Base-by-base conservation (phyloP, 2,329 filamentous ascomycete genomes). In the Penicillium sp. region DNA sequence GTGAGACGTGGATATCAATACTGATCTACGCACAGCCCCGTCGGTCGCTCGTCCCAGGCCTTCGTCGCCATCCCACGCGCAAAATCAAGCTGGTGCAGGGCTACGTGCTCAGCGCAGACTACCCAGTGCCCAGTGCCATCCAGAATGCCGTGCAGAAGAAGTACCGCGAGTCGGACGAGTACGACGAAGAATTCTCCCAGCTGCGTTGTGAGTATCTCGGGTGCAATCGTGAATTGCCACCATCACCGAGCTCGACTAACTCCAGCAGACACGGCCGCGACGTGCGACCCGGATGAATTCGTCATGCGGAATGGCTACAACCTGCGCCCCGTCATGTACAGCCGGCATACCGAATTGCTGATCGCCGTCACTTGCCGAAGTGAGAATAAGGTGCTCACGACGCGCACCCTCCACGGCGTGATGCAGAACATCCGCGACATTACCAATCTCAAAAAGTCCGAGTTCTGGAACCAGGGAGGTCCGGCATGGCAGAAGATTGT, bases 281-380 rank as follows among this genome's bases (percentile, higher is more conserved):
- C 91, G 16, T 97, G 91, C 70, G 93, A 97, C 64, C 93, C 91
- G 51, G 94, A 95, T 66, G 93, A 98, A 62, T 98, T 97, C 70
- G 97, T 91, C 2, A 78, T 97, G 57, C 94, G 95, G 74, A 97
- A 97, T 66, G 93, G 93, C 59, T 98, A 97, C 77, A 95, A 97
- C 75, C 78, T 98, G 67, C 87, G 93, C 36, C 88, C 91, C 37
- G 84, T 89, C 55, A 97, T 97, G 90, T 97, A 97, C 74, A 97
- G 97, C 77, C 81, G 91, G 58, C 91, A 97, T 70, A 97, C 91
- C 5, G 91, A 98, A 72, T 75, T 98, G 56, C 78, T 97, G 53
- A 96, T 98, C 67, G 91, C 91, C 60, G 89, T 98, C 59, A 98
- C 91, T 48, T 96, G 96, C 74, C 97, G 97, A 77, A 97, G 97